Conservation (phyloP, 2,329 filamentous ascomycete species). For the Aspergillus intermedius region DNA sequence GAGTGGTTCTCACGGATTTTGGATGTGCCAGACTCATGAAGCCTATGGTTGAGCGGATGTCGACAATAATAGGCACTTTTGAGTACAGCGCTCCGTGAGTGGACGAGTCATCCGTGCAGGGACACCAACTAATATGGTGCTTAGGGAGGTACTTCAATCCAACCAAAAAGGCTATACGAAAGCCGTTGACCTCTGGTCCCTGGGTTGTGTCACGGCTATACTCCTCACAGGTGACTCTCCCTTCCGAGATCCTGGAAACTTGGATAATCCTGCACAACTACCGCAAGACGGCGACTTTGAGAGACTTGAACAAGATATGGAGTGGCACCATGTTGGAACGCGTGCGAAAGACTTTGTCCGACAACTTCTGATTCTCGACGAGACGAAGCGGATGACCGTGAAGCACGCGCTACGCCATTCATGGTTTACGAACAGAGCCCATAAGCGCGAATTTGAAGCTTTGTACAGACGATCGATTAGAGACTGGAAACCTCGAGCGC, state of each 20-base stretch:
- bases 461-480: constrained; percentile 45
- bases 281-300: constrained; percentile 38
- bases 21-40: constrained; percentile 44
- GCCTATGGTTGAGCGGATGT: constrained; percentile 41
- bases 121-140: not conserved
- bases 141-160: constrained; percentile 20
- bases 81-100: constrained; percentile 56
- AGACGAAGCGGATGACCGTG: constrained; percentile 45
- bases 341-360: constrained; percentile 50
- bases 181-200: constrained; percentile 56
- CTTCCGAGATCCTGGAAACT: constrained; percentile 36
- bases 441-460: constrained; percentile 42
- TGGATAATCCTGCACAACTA: constrained; percentile 19
- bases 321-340: constrained; percentile 38
- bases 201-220: constrained; percentile 50
- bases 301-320: constrained; percentile 36
- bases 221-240: constrained; percentile 47
- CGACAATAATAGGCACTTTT: constrained; percentile 48
- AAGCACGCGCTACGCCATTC: constrained; percentile 47
- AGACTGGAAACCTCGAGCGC: constrained; percentile 44
- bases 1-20: constrained; percentile 57
- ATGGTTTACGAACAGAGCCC: constrained; percentile 51
- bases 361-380: constrained; percentile 46
- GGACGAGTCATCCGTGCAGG: not conserved
- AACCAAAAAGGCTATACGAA: constrained; percentile 46